Base-by-base conservation (phyloP, 2,329 filamentous ascomycete species). In the Colletotrichum sp. region DNA sequence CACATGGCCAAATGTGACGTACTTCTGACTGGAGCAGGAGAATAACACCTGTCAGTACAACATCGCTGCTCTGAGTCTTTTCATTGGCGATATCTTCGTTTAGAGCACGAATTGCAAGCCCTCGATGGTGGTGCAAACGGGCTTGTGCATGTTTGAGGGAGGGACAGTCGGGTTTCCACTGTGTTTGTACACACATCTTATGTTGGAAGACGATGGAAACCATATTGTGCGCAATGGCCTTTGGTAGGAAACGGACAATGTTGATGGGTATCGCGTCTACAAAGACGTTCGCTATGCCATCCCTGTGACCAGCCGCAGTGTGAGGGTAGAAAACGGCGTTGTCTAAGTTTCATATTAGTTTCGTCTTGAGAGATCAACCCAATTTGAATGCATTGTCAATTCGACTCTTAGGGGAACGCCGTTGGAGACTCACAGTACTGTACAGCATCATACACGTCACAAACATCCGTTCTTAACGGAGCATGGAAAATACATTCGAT, bases 231-330 rank as follows among this genome's bases (percentile, higher is more conserved):
- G 69, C 67, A 12, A 70, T 77, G 3, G 71, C 39, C 4, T 59
- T 69, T 16, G 76, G 69, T 24, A 77, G 21, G 18, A 48, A 64
- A 18, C 65, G 64, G 18, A 77, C 59, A 3, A 71, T 21, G 8
- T 64, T 64, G 6, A 82, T 73, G 36, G 74, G 79, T 12, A 84
- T 67, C 67, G 82, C 78, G n/a, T 82, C 81, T 9, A 83, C 82
- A 6, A 76, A 77, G 1, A 67, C 63, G 24, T 78, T 75, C 7
- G 72, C 76, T n/a, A 43, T 34, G 26, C 78, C 76, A 3, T 82
- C 18, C 18, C 16, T 69, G 32, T 79, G 71, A 3, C 61, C 64
- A n/a, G 77, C 83, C 77, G 48, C 80, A 67, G 16, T 75, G 55
- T 55, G 80, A 63, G 9, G 75, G 67, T 10, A 79, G 18, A 26